phyloP scores from a whole-genome alignment of 495 filamentous ascomycete species.

The Aspergillus steynii region DNA sequence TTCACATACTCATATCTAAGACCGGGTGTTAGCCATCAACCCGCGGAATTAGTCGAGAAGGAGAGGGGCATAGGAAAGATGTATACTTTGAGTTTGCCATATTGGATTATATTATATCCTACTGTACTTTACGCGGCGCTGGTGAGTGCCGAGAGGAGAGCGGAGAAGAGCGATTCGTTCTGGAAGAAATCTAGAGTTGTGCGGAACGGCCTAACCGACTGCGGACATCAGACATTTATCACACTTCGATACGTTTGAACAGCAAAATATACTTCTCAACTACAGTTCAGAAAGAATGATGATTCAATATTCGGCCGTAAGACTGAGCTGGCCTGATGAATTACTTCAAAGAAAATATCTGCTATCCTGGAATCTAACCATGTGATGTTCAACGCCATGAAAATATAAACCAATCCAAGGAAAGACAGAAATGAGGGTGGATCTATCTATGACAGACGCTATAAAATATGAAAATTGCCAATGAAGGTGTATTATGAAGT shows the following conservation, averaged over 20 bases:
- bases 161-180: background rate
- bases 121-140: background rate
- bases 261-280: background rate
- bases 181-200: slow-evolving; percentile 7
- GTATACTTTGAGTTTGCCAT: slow-evolving; percentile 32
- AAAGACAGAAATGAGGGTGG: background rate
- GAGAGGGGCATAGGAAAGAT: background rate
- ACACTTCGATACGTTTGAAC: background rate
- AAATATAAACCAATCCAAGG: slow-evolving; percentile 1
- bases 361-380: slow-evolving; percentile 3
- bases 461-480: background rate
- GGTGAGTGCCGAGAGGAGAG: background rate
- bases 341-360: background rate
- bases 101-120: background rate
- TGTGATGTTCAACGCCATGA: slow-evolving; percentile 1
- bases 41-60: background rate
- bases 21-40: slow-evolving; percentile 9
- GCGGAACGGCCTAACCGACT: slow-evolving; percentile 8
- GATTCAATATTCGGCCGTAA: background rate
- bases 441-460: background rate
- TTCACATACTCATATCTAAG: slow-evolving; percentile 89
- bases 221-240: background rate
- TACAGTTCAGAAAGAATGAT: background rate
- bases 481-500: slow-evolving; percentile 8
- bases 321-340: background rate